Evolutionary conservation across 2,329 filamentous ascomycete genomes (phyloP), one percentile per base, ranked within the genome.

Genomic region (Aureobasidium sp.): DNA sequence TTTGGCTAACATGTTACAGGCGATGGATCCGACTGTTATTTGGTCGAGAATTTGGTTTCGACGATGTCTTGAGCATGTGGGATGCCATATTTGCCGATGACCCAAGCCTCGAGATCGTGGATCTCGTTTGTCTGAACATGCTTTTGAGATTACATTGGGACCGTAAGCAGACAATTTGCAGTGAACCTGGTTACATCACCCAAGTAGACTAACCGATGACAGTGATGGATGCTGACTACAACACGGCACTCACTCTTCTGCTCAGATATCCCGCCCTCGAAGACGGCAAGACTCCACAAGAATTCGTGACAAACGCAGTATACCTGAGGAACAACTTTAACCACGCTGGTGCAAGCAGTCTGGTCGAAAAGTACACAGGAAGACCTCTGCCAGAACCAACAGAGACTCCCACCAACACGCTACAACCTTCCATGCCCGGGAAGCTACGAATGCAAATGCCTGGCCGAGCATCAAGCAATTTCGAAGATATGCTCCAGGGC

Each of bases 11-110:
- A 11, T 27, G 41, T 17, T 52, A 17, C 45, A 92, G 89, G 66
- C 91, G 94, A 62, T 99, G 94, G 94, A 89, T 97, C 63, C 86
- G 94, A 31, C 83, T 99, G 0, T 77, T 99, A 0, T 97, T 97
- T 70, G 92, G 93, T 53, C 84, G 94, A 67, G 94, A 99, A 73
- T 97, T 97, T 68, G 85, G 90, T 0, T 95, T 97, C 64, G 85
- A 92, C 60, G 86, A 96, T 65, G 82, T 92, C 44, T 82, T 99
- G 41, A 79, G 84, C 25, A 82, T 99, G 62, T 99, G 94, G 94
- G 94, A 99, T 75, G 83, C 87, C 8, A 80, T 99, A 1, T 95
- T 99, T 72, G 89, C 92, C 1, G 85, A 95, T 69, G 92, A 96
- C 68, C 83, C 93, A 8, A 82, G 84, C 0, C 76, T 96, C 31